Conservation (phyloP, 2,329 filamentous ascomycete species). For the Verticillium nonalfalfae region DNA sequence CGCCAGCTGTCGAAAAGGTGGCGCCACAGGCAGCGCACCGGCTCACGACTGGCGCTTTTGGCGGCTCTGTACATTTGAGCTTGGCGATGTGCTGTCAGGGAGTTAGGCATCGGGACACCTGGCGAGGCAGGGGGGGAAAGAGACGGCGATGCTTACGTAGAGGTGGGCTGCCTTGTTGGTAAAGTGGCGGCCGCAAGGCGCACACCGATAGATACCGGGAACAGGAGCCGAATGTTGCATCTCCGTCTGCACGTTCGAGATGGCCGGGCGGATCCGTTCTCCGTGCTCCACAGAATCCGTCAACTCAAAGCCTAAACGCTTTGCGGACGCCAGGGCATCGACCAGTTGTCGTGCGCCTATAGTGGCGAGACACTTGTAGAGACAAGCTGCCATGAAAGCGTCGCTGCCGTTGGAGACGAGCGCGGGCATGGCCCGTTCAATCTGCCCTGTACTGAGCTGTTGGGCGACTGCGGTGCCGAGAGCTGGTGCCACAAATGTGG, state of each 20-base stretch:
- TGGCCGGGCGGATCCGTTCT: neutral
- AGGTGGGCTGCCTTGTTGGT: neutral
- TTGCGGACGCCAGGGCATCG: constrained; percentile 49
- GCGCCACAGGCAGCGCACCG: neutral
- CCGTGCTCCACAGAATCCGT: constrained; percentile 40
- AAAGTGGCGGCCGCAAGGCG: neutral
- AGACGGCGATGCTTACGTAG: neutral
- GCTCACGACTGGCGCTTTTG: neutral
- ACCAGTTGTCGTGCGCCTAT: constrained; percentile 49
- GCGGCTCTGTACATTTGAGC: neutral
- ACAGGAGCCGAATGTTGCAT: neutral
- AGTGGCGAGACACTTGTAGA: constrained; percentile 44
- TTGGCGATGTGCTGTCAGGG: neutral
- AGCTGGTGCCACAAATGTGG: neutral
- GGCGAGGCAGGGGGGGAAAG: neutral
- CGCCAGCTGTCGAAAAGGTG: neutral
- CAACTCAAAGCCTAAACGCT: constrained; percentile 50
- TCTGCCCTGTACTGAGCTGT: constrained; percentile 29
- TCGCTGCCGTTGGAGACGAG: constrained; percentile 37
- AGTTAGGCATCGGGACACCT: neutral
- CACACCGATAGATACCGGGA: neutral
- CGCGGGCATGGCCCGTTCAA: constrained; percentile 37
- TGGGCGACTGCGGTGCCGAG: constrained; percentile 27
- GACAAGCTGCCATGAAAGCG: constrained; percentile 43
- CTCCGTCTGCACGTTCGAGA: neutral